These are phyloP conservation scores for Orbilia javanica DNA, from an alignment of 2,329 filamentous ascomycete species.

Conservation along the genomic window DNA sequence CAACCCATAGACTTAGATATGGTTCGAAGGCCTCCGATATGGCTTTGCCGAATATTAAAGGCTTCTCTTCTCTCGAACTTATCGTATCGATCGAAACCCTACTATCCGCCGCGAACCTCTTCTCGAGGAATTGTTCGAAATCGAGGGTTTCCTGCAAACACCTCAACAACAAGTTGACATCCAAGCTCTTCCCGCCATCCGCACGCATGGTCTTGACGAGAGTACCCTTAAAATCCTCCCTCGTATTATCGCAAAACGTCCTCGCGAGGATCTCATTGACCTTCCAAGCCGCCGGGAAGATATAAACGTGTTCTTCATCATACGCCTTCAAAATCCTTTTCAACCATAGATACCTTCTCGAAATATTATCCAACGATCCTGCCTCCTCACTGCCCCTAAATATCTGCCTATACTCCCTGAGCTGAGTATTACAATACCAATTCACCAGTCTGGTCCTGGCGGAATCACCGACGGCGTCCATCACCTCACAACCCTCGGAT, in stretches of 20 bases:
- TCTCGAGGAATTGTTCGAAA: conserved; percentile 92
- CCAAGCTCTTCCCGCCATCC: conserved; percentile 80
- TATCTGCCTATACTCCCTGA: conserved; percentile 94
- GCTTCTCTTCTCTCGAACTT: conserved; percentile 80
- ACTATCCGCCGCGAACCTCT: conserved; percentile 78
- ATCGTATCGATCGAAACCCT: conserved; percentile 90
- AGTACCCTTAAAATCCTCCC: conserved; percentile 95
- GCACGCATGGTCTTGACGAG: conserved; percentile 87
- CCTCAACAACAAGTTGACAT: conserved; percentile 87
- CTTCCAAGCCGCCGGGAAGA: conserved; percentile 89
- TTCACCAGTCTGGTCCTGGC: conserved; percentile 85
- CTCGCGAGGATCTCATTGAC: conserved; percentile 91
- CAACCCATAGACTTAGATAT: conserved; percentile 96
- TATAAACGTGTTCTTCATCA: conserved; percentile 87
- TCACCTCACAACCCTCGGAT: conserved; percentile 88
- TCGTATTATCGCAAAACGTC: conserved; percentile 92
- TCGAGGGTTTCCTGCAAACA: conserved; percentile 96
- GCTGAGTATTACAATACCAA: conserved; percentile 98
- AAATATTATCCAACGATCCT: conserved; percentile 95
- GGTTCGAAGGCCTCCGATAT: conserved; percentile 98
- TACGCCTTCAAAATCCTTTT: conserved; percentile 94
- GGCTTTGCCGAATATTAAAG: conserved; percentile 84
- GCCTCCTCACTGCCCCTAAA: conserved; percentile 97
- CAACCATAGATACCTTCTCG: conserved; percentile 94
- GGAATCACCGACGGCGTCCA: conserved; percentile 92